Evolutionary conservation across 768 basidiomycete species (phyloP).

Genomic region (Polyporus arcularius): DNA sequence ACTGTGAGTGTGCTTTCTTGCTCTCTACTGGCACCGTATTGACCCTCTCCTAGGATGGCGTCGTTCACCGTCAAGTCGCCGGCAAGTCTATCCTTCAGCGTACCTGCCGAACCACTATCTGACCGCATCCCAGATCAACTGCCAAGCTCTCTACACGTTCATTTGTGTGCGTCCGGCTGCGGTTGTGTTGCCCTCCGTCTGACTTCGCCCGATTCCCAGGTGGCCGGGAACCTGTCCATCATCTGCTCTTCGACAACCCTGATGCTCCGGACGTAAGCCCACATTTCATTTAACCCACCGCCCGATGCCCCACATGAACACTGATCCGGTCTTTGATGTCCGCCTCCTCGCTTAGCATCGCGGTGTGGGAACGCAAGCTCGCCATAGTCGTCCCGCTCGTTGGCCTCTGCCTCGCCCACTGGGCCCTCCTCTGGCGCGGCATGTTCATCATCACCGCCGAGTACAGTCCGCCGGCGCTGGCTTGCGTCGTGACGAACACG

Average conservation of each 20-base stretch:
- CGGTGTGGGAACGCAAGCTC: constrained; percentile 65
- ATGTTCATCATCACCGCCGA: constrained; percentile 66
- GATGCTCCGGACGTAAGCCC: constrained; percentile 65
- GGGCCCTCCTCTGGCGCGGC: constrained; percentile 66
- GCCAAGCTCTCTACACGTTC: constrained; percentile 68
- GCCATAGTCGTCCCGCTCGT: constrained; percentile 52
- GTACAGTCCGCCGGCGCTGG: constrained; percentile 43
- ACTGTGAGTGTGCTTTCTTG: constrained; percentile 43
- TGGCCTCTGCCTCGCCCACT: constrained; percentile 60
- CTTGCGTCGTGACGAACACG: constrained; percentile 55
- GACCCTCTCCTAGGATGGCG: constrained; percentile 46
- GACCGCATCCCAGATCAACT: constrained; percentile 48
- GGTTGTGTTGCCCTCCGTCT: constrained; percentile 2
- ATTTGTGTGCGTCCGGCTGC: constrained; percentile 51
- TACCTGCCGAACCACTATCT: background rate
- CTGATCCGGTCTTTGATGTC: constrained; percentile 7
- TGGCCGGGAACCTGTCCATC: constrained; percentile 66
- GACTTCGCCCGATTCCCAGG: constrained; percentile 34
- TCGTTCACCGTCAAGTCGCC: constrained; percentile 50
- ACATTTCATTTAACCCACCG: background rate
- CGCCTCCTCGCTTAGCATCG: constrained; percentile 45
- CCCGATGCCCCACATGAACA: background rate
- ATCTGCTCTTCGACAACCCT: constrained; percentile 67
- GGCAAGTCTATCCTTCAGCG: constrained; percentile 35
- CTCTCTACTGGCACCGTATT: background rate